A percentile compares a stretch with the other conserved stretches of the same genome.
These are phyloP conservation scores for Trichomonas tenax DNA, from an alignment of 208 protist species.

Conservation along the genomic window DNA sequence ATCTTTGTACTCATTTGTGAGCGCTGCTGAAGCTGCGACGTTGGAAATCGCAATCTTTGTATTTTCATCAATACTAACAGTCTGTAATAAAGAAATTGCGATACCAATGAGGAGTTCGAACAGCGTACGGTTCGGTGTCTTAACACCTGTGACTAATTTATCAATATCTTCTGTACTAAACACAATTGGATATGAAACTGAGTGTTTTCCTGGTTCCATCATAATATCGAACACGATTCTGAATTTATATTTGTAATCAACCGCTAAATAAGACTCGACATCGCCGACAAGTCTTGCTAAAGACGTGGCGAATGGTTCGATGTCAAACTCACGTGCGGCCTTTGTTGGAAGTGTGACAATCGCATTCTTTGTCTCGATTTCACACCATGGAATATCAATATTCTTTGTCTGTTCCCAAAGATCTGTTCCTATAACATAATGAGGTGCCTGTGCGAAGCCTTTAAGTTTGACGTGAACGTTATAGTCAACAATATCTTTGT, in stretches of 20 bases:
- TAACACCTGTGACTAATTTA: background rate
- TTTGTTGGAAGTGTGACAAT: background rate
- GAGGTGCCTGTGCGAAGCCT: background rate
- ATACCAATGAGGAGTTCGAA: background rate
- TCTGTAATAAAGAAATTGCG: background rate
- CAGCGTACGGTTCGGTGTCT: background rate
- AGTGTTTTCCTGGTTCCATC: background rate
- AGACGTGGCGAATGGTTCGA: background rate
- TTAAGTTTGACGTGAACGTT: background rate
- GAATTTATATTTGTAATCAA: background rate
- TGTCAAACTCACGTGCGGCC: background rate
- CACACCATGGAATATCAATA: conserved; percentile 4
- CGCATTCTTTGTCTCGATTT: background rate
- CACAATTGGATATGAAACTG: background rate
- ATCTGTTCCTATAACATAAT: background rate
- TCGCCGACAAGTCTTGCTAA: background rate
- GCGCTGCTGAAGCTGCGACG: background rate
- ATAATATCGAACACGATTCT: conserved; percentile 10
- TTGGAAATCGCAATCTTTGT: background rate
- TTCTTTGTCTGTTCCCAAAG: background rate
- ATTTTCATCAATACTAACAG: background rate
- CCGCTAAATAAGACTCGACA: background rate
- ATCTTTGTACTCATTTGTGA: background rate
- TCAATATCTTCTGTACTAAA: background rate
- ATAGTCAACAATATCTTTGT: background rate